Evolutionary conservation across 2,329 filamentous ascomycete genomes (phyloP).

Genomic region (Pseudogymnoascus sp.): DNA sequence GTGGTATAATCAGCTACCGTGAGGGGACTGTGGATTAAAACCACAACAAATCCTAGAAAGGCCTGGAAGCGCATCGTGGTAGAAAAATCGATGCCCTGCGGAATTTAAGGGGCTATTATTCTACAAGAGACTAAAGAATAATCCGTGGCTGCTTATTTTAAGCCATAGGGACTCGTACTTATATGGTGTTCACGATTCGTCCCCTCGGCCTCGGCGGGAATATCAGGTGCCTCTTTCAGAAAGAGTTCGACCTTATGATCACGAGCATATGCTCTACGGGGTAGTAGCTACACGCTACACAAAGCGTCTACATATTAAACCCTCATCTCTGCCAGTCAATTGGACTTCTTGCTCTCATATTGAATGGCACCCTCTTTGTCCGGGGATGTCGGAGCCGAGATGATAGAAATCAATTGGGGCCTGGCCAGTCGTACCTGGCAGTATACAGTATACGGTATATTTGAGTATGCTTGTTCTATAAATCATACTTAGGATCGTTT

Average conservation of each 20-base stretch:
- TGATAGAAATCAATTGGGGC: neutral
- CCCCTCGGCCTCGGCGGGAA: neutral
- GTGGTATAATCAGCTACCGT: constrained; percentile 27
- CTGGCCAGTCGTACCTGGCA: neutral
- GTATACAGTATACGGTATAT: neutral
- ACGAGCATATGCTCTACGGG: neutral
- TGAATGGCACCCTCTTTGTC: neutral
- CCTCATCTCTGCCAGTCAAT: neutral
- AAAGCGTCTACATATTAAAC: neutral
- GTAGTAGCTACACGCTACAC: neutral
- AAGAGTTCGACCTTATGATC: neutral
- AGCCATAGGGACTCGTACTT: neutral
- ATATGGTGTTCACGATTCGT: neutral
- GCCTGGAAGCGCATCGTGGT: neutral
- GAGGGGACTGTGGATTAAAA: neutral
- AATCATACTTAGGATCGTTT: neutral
- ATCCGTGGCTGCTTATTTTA: neutral
- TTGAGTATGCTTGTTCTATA: neutral
- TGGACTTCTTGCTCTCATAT: neutral
- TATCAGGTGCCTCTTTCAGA: neutral
- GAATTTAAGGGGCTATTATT: neutral
- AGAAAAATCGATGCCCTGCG: neutral
- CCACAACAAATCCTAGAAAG: neutral
- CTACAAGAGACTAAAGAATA: neutral
- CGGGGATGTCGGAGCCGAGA: constrained; percentile 4